phyloP scores from a whole-genome alignment of 306 rosid genomes.

The Fragaria ananassa region DNA sequence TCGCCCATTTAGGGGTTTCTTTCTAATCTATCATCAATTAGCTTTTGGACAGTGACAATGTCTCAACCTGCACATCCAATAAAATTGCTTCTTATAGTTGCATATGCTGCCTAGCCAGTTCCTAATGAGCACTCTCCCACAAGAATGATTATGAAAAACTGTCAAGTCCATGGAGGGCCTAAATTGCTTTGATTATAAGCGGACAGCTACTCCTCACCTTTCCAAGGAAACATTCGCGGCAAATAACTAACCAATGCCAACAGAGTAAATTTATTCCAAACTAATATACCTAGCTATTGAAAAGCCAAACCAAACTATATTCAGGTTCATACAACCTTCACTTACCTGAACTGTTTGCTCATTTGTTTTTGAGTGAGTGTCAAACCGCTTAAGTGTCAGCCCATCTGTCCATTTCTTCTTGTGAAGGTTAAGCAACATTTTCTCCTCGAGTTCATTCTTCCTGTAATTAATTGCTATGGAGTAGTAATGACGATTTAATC shows the following conservation, averaged over 20 bases:
- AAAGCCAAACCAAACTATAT: background rate
- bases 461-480: conserved; percentile 89
- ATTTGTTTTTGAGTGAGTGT: conserved; percentile 86
- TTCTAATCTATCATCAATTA: background rate
- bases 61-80: background rate
- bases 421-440: conserved; percentile 89
- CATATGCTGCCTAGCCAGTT: background rate
- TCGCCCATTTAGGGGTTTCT: background rate
- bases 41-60: background rate
- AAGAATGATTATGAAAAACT: background rate
- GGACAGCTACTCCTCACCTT: background rate
- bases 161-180: background rate
- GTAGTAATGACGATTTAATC: conserved; percentile 87
- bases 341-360: conserved; percentile 90
- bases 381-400: conserved; percentile 69
- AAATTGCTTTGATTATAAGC: background rate
- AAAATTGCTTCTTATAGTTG: background rate
- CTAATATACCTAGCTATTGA: no score
- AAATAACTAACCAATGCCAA: background rate
- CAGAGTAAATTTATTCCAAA: background rate
- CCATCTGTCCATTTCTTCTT: conserved; percentile 99
- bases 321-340: background rate
- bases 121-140: background rate
- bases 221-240: background rate
- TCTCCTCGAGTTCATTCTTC: conserved; percentile 93